Evolutionary conservation across 441 rosid genomes (phyloP), one percentile per base, ranked within the genome.

Genomic region (Bocquillonia castaneifolia): DNA sequence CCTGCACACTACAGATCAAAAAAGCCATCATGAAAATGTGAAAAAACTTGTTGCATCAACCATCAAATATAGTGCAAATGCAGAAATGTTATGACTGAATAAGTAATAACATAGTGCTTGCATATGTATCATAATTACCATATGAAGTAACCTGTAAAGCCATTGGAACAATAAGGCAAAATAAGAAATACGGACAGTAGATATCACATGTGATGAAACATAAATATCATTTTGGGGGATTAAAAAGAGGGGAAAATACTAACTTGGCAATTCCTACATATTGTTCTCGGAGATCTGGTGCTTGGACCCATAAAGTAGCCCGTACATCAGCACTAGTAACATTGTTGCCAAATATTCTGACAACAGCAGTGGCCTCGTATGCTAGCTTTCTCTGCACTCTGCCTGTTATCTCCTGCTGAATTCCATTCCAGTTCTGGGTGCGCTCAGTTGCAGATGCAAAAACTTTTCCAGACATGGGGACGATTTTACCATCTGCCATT

Each of bases 331-430:
- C 81, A 78, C 63, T 79, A 3, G 87, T 74, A n/a, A 84, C 81
- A 69, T 78, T 80, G 69, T 77, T 85, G 66, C 98, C 93, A 71
- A 67, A 85, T 75, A 93, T 82, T 45, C 91, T 81, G 55, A 88
- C 91, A 1, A 87, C 70, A 50, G 96, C 89, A 44, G 82, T 76
- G 55, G 82, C 87, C 37, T 83, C 84, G 57, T 89, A 93, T 20
- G 83, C 88, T 76, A 86, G 83, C 72, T 91, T 88, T 63, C 91
- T 83, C 72, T 84, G 86, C 50, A 84, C 83, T 76, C 83, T 85
- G 64, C 83, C 89, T 0, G 96, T 88, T 67, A 93, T 88, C 64
- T 93, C 98, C 76, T 93, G 96, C 79, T 91, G 86, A 69, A 93
- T 89, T 28, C 97, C 97, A 48, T 93, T 91, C 97, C 98, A 93